Base-by-base conservation (phyloP, 2,329 filamentous ascomycete species). In the Corniculantispora saksenae region DNA sequence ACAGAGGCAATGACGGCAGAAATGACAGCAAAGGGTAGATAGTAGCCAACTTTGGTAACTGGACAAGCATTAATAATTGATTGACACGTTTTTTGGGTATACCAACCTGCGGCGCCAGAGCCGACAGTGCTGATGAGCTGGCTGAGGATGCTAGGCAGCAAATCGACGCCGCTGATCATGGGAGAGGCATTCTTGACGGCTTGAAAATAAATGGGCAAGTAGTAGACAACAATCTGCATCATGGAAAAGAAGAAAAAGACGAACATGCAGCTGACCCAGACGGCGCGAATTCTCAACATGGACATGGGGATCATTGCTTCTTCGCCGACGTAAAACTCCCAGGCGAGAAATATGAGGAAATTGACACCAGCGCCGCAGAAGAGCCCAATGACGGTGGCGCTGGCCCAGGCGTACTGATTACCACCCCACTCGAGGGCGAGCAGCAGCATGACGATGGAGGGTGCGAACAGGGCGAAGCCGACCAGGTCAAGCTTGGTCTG, bases 341-440 rank as follows among this genome's bases (percentile, higher is more conserved):
- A 67, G 3, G 68, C 64, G 21, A 79, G 64, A 69, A 84, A 84
- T 9, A 67, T 69, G 54, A 79, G 56, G 29, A 83, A 67, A 2
- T 81, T 72, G 19, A 81, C 67, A 1, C 64, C 69, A 21, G 76
- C 79, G 4, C 80, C 69, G 5, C 78, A 72, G 4, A 84, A 69
- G 12, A 83, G 73, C 1, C 75, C 77, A 47, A 84, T 78, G 65
- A 83, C 74, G n/a, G 73, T 75, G 0, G 74, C 72, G 53, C 73
- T 73, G 32, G 72, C 75, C 82, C 80, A 83, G 3, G 61, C 47
- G 59, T 78, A 74, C 43, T 72, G 72, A 29, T 70, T 70, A n/a
- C 75, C 78, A 53, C 77, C 77, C 80, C 79, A 83, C 59, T 82
- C 79, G 27, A 83, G 71, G 13, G 81, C 81, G n/a, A 83, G 71